Conservation (phyloP, 805 yeast species). For the Candida nonsorbophila region DNA sequence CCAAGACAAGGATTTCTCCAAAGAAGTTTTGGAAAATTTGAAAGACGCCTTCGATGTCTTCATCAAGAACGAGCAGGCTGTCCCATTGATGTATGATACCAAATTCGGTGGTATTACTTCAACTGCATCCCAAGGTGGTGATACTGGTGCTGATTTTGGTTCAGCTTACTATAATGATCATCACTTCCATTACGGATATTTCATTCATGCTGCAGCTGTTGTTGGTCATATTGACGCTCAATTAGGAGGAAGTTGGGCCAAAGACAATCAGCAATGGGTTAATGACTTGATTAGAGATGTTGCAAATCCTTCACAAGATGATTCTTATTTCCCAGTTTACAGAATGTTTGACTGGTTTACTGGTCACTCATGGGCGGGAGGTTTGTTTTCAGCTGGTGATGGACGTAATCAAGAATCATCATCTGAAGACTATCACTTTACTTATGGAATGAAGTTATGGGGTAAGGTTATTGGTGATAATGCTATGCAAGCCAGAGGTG, state of each 20-base stretch:
- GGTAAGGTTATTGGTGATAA: slow-evolving; percentile 53
- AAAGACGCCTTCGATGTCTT: slow-evolving; percentile 41
- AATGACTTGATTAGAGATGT: slow-evolving; percentile 60
- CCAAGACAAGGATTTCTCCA: slow-evolving; percentile 34
- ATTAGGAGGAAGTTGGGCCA: slow-evolving; percentile 52
- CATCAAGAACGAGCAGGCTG: slow-evolving; percentile 35
- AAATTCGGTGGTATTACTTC: slow-evolving; percentile 54
- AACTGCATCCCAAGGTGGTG: slow-evolving; percentile 40
- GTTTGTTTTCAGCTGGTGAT: slow-evolving; percentile 62
- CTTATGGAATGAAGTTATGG: slow-evolving; percentile 67
- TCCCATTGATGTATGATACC: slow-evolving; percentile 53
- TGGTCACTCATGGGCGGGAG: slow-evolving; percentile 79
- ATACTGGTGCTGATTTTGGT: slow-evolving; percentile 56
- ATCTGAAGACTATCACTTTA: slow-evolving; percentile 69
- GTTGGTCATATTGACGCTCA: slow-evolving; percentile 60
- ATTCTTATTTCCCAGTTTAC: slow-evolving; percentile 61
- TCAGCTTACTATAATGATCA: slow-evolving; percentile 79
- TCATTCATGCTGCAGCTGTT: slow-evolving; percentile 76
- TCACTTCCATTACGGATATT: slow-evolving; percentile 84
- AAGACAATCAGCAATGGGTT: slow-evolving; percentile 47
- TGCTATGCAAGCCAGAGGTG: slow-evolving; percentile 53
- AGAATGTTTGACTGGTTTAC: slow-evolving; percentile 72
- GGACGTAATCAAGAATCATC: slow-evolving; percentile 74
- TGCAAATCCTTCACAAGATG: slow-evolving; percentile 55
- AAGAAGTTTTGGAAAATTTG: slow-evolving; percentile 25